phyloP scores from a whole-genome alignment of 1,284 basidiomycete species.

The Marasmius fiardii region DNA sequence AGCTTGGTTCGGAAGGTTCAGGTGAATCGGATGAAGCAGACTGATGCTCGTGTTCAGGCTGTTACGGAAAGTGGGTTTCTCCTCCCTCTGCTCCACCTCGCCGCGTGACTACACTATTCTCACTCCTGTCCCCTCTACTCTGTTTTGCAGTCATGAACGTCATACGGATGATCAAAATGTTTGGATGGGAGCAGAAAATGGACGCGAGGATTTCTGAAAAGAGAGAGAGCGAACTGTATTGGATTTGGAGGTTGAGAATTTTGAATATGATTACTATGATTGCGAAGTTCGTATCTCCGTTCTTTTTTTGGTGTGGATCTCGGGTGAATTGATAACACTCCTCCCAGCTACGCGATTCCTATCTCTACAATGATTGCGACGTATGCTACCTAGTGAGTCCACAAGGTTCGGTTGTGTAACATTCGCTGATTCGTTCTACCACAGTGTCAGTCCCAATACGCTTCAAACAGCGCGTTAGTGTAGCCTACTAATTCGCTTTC shows the following conservation, averaged over 20 bases:
- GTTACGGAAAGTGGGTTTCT: conserved; percentile 34
- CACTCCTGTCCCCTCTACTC: too few species aligned
- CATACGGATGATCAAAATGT: conserved; percentile 65
- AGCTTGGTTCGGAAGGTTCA: conserved; percentile 19
- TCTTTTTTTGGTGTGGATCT: background rate
- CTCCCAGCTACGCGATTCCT: conserved; percentile 43
- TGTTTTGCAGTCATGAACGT: conserved; percentile 41
- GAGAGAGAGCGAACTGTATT: conserved; percentile 53
- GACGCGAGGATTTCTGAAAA: conserved; percentile 44
- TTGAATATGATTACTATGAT: conserved; percentile 26
- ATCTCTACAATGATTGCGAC: conserved; percentile 53
- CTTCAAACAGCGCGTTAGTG: conserved; percentile 3
- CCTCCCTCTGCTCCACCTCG: background rate
- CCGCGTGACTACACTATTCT: background rate
- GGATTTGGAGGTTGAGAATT: conserved; percentile 39
- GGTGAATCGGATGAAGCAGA: conserved; percentile 18
- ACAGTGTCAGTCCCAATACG: conserved; percentile 9
- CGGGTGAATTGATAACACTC: background rate
- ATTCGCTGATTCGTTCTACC: too few species aligned
- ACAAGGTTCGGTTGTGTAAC: background rate
- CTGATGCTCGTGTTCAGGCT: conserved; percentile 20
- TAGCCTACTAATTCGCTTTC: background rate
- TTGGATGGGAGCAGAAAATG: conserved; percentile 68
- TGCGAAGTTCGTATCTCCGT: conserved; percentile 3
- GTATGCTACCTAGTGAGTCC: conserved; percentile 19